Percentiles rank a stretch among this genome's conserved stretches.
phyloP scores from a whole-genome alignment of 1,284 basidiomycete species.

The Caloboletus firmus region DNA sequence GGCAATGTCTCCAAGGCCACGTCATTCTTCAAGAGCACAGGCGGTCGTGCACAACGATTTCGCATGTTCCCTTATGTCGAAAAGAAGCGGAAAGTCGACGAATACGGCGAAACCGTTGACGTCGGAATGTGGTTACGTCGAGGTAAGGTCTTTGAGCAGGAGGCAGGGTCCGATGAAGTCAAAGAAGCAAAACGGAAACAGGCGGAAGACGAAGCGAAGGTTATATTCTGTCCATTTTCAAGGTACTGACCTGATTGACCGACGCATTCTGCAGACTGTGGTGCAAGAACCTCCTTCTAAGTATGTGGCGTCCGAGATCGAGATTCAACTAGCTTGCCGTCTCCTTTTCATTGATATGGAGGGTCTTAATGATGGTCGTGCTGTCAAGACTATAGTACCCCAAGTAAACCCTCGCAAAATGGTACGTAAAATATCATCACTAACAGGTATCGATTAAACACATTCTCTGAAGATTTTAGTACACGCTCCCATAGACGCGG shows the following conservation, averaged over 20 bases:
- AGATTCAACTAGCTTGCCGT: slow-evolving; percentile 80
- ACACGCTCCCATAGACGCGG: slow-evolving; percentile 67
- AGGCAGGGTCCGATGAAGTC: slow-evolving; percentile 78
- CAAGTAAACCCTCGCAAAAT: slow-evolving; percentile 96
- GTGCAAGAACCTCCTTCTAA: slow-evolving; percentile 89
- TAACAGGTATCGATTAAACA: slow-evolving; percentile 6
- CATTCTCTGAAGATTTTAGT: slow-evolving; percentile 74
- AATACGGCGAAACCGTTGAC: slow-evolving; percentile 94
- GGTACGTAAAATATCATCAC: slow-evolving; percentile 45
- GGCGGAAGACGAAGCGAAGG: slow-evolving; percentile 82
- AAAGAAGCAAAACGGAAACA: slow-evolving; percentile 71
- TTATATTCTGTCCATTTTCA: not conserved
- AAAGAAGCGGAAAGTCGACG: slow-evolving; percentile 88
- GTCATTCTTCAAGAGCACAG: slow-evolving; percentile 80
- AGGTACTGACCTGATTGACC: slow-evolving; percentile 1
- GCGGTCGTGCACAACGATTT: slow-evolving; percentile 73
- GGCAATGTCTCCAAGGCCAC: slow-evolving; percentile 84
- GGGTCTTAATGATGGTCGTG: slow-evolving; percentile 93
- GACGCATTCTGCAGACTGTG: slow-evolving; percentile 49
- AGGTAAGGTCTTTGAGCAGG: slow-evolving; percentile 85
- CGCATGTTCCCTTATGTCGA: slow-evolving; percentile 98
- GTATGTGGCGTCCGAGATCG: slow-evolving; percentile 74
- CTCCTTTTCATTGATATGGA: slow-evolving; percentile 94
- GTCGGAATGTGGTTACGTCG: slow-evolving; percentile 91
- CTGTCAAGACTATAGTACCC: slow-evolving; percentile 94